Conservation (phyloP, 306 rosid species). For the Ochetophila trinervis region DNA sequence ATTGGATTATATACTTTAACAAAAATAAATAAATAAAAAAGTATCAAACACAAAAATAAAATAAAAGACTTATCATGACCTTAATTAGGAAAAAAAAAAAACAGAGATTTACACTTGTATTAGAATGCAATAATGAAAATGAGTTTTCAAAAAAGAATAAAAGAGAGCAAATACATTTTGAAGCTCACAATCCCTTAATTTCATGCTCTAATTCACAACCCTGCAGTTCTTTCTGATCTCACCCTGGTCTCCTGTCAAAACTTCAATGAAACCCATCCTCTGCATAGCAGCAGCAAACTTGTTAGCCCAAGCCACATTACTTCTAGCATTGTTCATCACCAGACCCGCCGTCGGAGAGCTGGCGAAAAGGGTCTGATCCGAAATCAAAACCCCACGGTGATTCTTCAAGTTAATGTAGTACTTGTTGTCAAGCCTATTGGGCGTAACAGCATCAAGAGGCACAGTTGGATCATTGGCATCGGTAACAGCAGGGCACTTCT, state of each 20-base stretch:
- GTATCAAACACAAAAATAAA: no score
- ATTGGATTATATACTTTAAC: no score
- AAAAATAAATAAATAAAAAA: no score
- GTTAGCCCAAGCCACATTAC: conserved; percentile 21
- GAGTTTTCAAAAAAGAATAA: no score
- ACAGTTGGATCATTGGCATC: neutral
- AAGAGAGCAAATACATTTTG: no score
- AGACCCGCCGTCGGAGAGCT: conserved; percentile 13
- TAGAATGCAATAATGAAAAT: no score
- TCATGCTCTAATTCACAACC: conserved; percentile 18
- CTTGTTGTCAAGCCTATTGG: conserved; percentile 21
- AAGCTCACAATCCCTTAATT: no score
- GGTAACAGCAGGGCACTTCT: conserved; percentile 17
- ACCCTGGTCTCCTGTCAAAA: conserved; percentile 28
- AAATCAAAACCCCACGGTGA: conserved; percentile 19
- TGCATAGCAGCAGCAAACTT: conserved; percentile 39
- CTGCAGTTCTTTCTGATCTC: conserved; percentile 35
- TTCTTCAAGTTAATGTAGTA: conserved; percentile 24
- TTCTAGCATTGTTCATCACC: conserved; percentile 26
- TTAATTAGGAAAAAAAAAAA: no score
- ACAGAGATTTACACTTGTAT: no score
- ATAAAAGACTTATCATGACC: no score
- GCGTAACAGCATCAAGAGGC: conserved; percentile 25
- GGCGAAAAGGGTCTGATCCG: conserved; percentile 30
- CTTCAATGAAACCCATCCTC: conserved; percentile 37